phyloP scores from a whole-genome alignment of 2,329 filamentous ascomycete species.

The Diaporthe citriasiana region DNA sequence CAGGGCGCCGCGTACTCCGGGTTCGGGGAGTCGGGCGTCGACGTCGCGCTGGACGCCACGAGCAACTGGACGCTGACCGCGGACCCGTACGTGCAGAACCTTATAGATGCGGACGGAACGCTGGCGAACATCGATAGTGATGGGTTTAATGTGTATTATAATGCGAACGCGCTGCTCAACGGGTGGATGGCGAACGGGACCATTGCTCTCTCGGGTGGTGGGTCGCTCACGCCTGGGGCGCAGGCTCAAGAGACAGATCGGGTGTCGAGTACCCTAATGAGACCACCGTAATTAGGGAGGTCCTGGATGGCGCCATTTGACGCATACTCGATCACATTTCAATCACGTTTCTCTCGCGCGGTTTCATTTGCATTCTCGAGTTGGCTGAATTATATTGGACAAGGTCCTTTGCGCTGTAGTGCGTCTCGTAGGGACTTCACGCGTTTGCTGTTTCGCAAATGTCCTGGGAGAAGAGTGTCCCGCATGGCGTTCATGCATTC shows the following conservation, averaged over 20 bases:
- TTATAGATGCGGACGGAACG: constrained; percentile 39
- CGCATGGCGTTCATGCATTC: constrained; percentile 41
- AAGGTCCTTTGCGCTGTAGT: neutral
- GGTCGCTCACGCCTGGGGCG: neutral
- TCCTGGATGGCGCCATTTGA: too few relatives aligned
- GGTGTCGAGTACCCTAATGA: too few relatives aligned
- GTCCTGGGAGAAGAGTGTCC: neutral
- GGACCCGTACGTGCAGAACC: constrained; percentile 42
- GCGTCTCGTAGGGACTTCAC: neutral
- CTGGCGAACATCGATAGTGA: constrained; percentile 41
- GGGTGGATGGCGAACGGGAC: constrained; percentile 38
- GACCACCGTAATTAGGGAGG: neutral
- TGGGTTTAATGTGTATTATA: constrained; percentile 42
- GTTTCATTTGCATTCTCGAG: neutral
- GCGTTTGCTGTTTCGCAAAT: neutral
- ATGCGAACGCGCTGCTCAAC: constrained; percentile 38
- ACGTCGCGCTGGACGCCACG: constrained; percentile 41
- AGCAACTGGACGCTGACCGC: constrained; percentile 45
- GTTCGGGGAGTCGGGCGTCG: constrained; percentile 26
- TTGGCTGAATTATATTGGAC: neutral
- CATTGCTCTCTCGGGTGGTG: constrained; percentile 18
- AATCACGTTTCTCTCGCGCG: neutral
- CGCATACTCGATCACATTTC: neutral
- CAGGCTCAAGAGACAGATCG: neutral
- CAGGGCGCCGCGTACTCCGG: constrained; percentile 44